Percentiles rank a stretch among this genome's conserved stretches.
These are phyloP conservation scores for Straminergon stramineum DNA, from an alignment of 225 moss, liverwort and hornwort species.

Conservation along the genomic window DNA sequence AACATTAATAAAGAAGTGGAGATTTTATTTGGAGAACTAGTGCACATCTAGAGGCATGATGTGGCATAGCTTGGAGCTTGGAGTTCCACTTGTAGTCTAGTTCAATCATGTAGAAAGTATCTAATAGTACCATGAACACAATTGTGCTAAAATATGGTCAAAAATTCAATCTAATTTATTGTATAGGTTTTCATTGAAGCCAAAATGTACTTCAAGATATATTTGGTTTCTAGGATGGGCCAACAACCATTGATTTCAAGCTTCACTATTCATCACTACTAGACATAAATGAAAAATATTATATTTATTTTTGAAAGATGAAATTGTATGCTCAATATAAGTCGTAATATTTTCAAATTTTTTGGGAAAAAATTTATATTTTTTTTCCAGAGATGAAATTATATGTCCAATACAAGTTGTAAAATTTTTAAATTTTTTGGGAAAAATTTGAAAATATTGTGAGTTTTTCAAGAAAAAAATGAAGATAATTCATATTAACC, in stretches of 20 bases:
- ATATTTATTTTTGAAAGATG: not conserved
- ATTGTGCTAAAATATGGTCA: too few relatives aligned
- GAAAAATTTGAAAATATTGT: not conserved
- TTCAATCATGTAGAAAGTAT: too few relatives aligned
- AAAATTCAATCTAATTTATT: too few relatives aligned
- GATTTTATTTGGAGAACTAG: too few relatives aligned
- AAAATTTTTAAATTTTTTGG: not conserved
- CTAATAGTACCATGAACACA: too few relatives aligned
- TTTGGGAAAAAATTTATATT: not conserved
- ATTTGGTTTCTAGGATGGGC: not conserved
- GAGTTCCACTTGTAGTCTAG: too few relatives aligned
- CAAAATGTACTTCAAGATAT: not conserved
- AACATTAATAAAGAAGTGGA: too few relatives aligned
- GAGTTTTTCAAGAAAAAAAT: too few relatives aligned
- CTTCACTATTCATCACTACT: not conserved
- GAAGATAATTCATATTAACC: too few relatives aligned
- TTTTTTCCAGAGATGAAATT: not conserved
- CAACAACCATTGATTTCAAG: not conserved
- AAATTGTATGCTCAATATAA: not conserved
- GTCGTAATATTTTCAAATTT: not conserved
- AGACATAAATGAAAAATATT: not conserved
- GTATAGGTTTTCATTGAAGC: not conserved
- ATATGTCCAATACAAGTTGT: not conserved
- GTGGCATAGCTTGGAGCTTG: too few relatives aligned
- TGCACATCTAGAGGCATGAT: too few relatives aligned